phyloP scores from a whole-genome alignment of 179 eudicot genomes.

The Spinacia oleracea region DNA sequence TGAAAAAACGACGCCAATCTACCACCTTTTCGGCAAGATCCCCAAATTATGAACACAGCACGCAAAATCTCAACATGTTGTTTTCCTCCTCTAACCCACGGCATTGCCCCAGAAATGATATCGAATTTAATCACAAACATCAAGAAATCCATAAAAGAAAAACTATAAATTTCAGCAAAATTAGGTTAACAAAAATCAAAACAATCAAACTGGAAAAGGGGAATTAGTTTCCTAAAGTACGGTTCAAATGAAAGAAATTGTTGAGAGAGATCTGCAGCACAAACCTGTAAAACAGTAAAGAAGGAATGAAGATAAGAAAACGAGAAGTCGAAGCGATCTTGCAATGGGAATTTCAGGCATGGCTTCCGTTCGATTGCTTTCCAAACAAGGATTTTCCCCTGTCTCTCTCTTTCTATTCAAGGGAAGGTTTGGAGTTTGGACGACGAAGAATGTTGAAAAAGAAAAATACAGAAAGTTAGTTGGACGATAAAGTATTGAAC shows the following conservation, averaged over 20 bases:
- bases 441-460: background rate
- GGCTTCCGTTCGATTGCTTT: slow-evolving; percentile 16
- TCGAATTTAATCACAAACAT: background rate
- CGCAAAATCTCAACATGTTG: background rate
- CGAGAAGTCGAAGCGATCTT: slow-evolving; percentile 33
- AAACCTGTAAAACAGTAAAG: slow-evolving; percentile 45
- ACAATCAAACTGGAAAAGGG: background rate
- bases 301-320: slow-evolving; percentile 33
- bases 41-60: background rate
- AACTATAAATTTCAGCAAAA: background rate
- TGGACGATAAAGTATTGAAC: too few relatives aligned
- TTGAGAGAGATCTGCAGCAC: slow-evolving; percentile 25
- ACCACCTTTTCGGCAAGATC: background rate
- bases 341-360: slow-evolving; percentile 44
- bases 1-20: background rate
- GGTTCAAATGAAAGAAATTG: background rate
- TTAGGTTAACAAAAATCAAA: background rate
- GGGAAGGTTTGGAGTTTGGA: background rate
- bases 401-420: slow-evolving; percentile 3
- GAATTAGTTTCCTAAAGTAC: background rate
- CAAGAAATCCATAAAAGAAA: background rate
- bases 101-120: background rate
- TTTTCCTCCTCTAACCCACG: background rate
- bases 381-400: background rate
- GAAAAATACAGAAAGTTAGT: too few relatives aligned